Conservation (phyloP, 2,329 filamentous ascomycete genomes). For the Xylaria sp. region DNA sequence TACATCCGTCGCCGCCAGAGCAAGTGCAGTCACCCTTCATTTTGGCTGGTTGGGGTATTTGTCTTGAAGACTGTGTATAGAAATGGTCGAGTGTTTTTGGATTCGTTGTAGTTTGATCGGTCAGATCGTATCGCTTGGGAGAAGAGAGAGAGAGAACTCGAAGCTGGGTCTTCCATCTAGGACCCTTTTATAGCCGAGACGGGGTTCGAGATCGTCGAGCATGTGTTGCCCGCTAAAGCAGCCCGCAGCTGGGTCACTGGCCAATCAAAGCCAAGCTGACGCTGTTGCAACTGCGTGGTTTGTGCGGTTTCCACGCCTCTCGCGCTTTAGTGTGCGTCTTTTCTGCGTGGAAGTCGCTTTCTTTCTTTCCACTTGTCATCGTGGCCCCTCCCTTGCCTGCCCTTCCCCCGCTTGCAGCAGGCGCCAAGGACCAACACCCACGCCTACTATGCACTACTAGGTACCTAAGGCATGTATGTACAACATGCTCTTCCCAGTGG, state of each 20-base stretch:
- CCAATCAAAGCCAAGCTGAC: conserved; percentile 21
- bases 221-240: conserved; percentile 22
- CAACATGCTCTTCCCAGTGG: not conserved
- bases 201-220: not conserved
- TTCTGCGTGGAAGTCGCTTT: not conserved
- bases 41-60: conserved; percentile 35
- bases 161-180: not conserved
- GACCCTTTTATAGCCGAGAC: conserved; percentile 30
- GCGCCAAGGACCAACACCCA: not conserved
- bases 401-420: conserved; percentile 10
- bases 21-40: conserved; percentile 46
- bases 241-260: conserved; percentile 1
- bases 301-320: conserved; percentile 28
- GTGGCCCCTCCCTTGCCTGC: not conserved
- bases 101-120: not conserved
- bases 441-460: not conserved
- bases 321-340: conserved; percentile 36
- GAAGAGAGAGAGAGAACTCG: not conserved
- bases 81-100: conserved; percentile 2
- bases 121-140: conserved; percentile 3
- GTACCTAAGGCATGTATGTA: not conserved
- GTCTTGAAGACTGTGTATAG: conserved; percentile 29
- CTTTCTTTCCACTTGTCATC: not conserved
- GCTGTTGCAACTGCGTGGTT: conserved; percentile 31
- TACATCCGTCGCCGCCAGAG: conserved; percentile 42